Evolutionary conservation across 2,329 filamentous ascomycete species (phyloP).

Genomic region (Amphichorda felina): DNA sequence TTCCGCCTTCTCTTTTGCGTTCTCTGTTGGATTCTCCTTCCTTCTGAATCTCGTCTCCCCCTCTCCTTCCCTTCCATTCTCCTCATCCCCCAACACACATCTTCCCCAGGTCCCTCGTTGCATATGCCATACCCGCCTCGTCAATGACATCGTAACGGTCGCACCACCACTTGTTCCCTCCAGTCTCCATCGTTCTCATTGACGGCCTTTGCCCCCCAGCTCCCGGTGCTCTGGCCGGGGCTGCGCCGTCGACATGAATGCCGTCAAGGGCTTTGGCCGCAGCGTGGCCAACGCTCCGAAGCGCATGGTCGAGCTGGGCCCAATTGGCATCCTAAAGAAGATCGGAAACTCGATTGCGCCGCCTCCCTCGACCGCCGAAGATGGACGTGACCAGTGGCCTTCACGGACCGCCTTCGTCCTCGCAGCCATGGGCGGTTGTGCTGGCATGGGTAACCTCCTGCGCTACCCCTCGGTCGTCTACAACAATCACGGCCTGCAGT

Average conservation of each 20-base stretch:
- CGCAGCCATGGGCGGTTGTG: slow-evolving; percentile 45
- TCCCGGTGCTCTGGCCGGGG: too few species aligned
- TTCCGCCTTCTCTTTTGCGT: too few species aligned
- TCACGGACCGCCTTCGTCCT: slow-evolving; percentile 42
- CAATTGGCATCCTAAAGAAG: slow-evolving; percentile 14
- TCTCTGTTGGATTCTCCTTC: too few species aligned
- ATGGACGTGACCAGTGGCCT: slow-evolving; percentile 40
- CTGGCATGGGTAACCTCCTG: slow-evolving; percentile 45
- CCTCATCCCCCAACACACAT: too few species aligned
- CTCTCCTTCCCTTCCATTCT: too few species aligned
- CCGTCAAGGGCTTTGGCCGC: slow-evolving; percentile 4
- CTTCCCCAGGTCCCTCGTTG: too few species aligned
- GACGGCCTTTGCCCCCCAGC: too few species aligned
- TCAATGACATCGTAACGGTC: too few species aligned
- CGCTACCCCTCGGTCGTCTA: slow-evolving; percentile 46
- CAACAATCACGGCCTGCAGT: slow-evolving; percentile 48
- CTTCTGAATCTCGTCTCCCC: too few species aligned
- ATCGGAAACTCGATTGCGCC: slow-evolving; percentile 20
- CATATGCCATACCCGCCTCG: too few species aligned
- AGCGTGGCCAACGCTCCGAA: slow-evolving; percentile 4
- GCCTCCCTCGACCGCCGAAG: slow-evolving; percentile 20
- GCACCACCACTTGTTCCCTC: too few species aligned
- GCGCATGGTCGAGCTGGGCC: slow-evolving; percentile 7
- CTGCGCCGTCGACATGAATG: slow-evolving; percentile 4
- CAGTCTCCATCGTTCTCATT: too few species aligned